Conservation (phyloP, 192 early-diverging fungal species). For the Umbelopsis ramanniana region DNA sequence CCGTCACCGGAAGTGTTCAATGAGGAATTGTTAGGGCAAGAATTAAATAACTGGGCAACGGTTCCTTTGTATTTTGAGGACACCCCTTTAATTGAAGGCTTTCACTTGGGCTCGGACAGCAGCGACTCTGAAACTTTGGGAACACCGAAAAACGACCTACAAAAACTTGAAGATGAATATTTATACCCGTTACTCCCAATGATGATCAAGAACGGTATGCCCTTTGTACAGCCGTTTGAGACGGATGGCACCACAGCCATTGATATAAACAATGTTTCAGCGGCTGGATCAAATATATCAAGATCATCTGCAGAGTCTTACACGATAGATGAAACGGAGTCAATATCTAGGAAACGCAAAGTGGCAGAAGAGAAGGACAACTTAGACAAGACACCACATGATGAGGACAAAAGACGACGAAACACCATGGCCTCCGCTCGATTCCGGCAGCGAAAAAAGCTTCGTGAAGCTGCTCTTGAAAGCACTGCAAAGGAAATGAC, state of each 20-base stretch:
- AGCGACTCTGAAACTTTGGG: neutral
- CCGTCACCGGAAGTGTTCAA: neutral
- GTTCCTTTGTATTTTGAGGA: conserved; percentile 19
- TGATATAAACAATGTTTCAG: neutral
- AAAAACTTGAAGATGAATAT: neutral
- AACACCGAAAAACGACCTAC: neutral
- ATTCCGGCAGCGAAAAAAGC: conserved; percentile 94
- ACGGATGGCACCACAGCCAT: neutral
- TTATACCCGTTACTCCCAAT: neutral
- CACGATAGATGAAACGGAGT: neutral
- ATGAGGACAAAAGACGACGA: conserved; percentile 88
- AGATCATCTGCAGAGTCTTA: neutral
- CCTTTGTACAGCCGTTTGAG: neutral
- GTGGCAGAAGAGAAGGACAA: neutral
- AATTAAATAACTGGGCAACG: neutral
- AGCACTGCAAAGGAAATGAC: conserved; percentile 81
- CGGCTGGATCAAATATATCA: neutral
- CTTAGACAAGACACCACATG: conserved; percentile 42
- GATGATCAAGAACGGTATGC: neutral
- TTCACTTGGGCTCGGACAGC: neutral
- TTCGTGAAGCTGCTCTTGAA: conserved; percentile 86
- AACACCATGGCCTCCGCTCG: conserved; percentile 96
- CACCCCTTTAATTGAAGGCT: neutral
- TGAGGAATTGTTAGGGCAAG: neutral
- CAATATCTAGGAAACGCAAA: neutral